Conservation (phyloP, 1,139 yeast species). For the Yamadazyma membranifaciens region DNA sequence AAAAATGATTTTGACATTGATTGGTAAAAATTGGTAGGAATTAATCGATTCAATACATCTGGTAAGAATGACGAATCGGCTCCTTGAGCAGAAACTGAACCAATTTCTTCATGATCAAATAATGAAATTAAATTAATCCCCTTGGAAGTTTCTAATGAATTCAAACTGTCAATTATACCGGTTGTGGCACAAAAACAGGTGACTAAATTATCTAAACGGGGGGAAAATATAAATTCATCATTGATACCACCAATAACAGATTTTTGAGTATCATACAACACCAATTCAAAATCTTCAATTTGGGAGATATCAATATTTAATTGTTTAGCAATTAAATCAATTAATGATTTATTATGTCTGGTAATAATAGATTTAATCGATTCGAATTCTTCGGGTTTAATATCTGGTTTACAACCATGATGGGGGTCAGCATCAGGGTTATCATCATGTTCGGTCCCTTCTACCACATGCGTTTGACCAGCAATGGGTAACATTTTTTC, state of each 20-base stretch:
- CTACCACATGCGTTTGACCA: conserved; percentile 53
- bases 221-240: conserved; percentile 88
- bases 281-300: conserved; percentile 87
- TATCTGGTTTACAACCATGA: conserved; percentile 43
- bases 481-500: conserved; percentile 84
- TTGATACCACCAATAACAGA: conserved; percentile 84
- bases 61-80: conserved; percentile 92
- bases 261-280: conserved; percentile 83
- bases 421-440: too few relatives aligned
- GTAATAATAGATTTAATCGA: conserved; percentile 64
- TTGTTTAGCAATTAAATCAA: conserved; percentile 68
- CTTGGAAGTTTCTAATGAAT: conserved; percentile 27
- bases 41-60: conserved; percentile 67
- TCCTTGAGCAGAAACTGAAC: conserved; percentile 92
- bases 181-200: conserved; percentile 79
- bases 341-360: conserved; percentile 73
- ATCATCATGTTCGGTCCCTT: conserved; percentile 25
- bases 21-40: conserved; percentile 48
- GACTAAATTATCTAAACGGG: conserved; percentile 88
- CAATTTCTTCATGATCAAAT: conserved; percentile 95
- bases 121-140: conserved; percentile 73
- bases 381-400: conserved; percentile 55
- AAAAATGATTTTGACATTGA: conserved; percentile 81
- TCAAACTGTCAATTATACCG: conserved; percentile 62
- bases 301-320: conserved; percentile 45